A percentile compares a stretch with the other conserved stretches of the same genome.
Evolutionary conservation across 495 filamentous ascomycete genomes (phyloP).

Genomic region (Xylaria grammica): DNA sequence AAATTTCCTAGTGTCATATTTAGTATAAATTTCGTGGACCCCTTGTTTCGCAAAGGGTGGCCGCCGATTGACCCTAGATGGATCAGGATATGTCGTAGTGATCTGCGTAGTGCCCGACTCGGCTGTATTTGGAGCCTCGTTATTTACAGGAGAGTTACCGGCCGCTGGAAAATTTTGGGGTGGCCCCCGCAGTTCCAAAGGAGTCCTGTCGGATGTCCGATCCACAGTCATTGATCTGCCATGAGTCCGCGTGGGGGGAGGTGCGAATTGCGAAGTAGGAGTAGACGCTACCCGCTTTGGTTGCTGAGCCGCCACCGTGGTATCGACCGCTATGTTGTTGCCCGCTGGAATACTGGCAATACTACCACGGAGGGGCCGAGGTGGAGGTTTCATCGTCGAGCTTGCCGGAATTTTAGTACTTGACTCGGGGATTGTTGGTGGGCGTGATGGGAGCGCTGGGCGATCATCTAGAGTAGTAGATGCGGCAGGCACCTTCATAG

Average conservation of each 20-base stretch:
- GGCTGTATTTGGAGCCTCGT: neutral
- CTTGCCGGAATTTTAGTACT: conserved; percentile 29
- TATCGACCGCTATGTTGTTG: conserved; percentile 23
- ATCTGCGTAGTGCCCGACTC: conserved; percentile 26
- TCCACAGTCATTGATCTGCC: conserved; percentile 59
- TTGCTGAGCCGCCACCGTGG: conserved; percentile 40
- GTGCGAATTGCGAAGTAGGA: conserved; percentile 49
- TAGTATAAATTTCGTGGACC: conserved; percentile 75
- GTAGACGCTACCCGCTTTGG: conserved; percentile 58
- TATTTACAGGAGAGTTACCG: conserved; percentile 9
- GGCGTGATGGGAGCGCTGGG: conserved; percentile 66
- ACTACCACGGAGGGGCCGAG: conserved; percentile 51
- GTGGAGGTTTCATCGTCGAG: conserved; percentile 45
- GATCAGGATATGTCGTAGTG: conserved; percentile 71
- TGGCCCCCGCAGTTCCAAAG: conserved; percentile 41
- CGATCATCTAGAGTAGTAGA: conserved; percentile 52
- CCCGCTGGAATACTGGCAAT: conserved; percentile 42
- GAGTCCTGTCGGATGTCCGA: conserved; percentile 39
- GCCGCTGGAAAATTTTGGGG: conserved; percentile 29
- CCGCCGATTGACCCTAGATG: conserved; percentile 81
- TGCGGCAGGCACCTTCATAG: conserved; percentile 32
- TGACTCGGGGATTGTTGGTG: conserved; percentile 42
- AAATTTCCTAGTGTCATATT: conserved; percentile 82
- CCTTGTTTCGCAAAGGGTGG: conserved; percentile 75
- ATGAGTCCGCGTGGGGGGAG: conserved; percentile 47